Evolutionary conservation across 2,329 filamentous ascomycete species (phyloP).

Genomic region (Pestalotiopsis sp.): DNA sequence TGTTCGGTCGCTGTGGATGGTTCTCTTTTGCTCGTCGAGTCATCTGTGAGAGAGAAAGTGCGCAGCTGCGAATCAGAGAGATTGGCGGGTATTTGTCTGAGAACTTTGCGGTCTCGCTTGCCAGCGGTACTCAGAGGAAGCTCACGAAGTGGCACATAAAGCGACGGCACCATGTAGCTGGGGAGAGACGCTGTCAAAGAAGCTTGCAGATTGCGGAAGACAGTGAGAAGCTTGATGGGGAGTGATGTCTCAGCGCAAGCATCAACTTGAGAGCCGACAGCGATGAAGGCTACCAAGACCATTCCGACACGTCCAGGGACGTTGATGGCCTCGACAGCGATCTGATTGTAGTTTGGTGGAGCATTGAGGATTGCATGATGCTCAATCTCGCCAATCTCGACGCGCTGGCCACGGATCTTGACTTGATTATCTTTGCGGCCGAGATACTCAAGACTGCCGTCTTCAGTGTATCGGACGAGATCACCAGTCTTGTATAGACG

Average conservation of each 20-base stretch:
- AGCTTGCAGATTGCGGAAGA: not conserved
- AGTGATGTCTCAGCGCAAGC: conserved; percentile 4
- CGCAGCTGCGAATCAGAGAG: conserved; percentile 7
- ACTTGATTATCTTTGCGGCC: conserved; percentile 15
- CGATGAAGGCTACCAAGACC: conserved; percentile 12
- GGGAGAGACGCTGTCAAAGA: conserved; percentile 8
- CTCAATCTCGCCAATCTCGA: conserved; percentile 18
- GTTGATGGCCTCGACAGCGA: conserved; percentile 13
- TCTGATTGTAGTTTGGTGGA: not conserved
- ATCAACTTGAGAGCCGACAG: conserved; percentile 9
- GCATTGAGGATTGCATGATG: conserved; percentile 2
- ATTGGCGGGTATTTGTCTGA: conserved; percentile 1
- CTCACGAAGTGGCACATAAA: conserved; percentile 6
- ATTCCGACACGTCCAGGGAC: conserved; percentile 5
- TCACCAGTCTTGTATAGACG: conserved; percentile 11
- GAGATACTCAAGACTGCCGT: conserved; percentile 5
- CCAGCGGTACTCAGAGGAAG: conserved; percentile 8
- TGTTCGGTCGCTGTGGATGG: conserved; percentile 13
- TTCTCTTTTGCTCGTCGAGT: conserved; percentile 6
- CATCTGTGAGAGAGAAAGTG: conserved; percentile 12
- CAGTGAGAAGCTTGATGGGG: not conserved
- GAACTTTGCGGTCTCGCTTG: conserved; percentile 6
- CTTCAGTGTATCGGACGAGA: not conserved
- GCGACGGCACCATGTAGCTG: conserved; percentile 9
- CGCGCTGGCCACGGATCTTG: conserved; percentile 10